A percentile compares a stretch with the other conserved stretches of the same genome.
phyloP scores from a whole-genome alignment of 2,329 filamentous ascomycete species.

The Didymella pomorum region DNA sequence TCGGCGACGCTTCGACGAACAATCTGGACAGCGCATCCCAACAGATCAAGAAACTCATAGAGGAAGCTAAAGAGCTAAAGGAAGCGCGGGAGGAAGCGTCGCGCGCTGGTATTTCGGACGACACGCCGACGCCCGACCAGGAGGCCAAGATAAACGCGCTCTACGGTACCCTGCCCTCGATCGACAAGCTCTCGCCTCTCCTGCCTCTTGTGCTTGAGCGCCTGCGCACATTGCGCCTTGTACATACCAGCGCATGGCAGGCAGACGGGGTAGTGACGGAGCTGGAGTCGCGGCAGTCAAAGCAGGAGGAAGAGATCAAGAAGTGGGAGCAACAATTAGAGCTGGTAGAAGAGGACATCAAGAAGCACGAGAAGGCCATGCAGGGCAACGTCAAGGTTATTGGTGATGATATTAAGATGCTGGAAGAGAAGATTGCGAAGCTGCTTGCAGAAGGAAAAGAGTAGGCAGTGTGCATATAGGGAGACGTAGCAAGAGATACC shows the following conservation, averaged over 20 bases:
- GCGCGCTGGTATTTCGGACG: constrained; percentile 21
- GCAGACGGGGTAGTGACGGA: constrained; percentile 79
- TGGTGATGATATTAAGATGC: constrained; percentile 84
- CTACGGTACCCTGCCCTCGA: constrained; percentile 86
- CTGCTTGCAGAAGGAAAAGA: constrained; percentile 25
- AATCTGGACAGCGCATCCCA: constrained; percentile 76
- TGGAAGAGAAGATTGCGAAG: constrained; percentile 77
- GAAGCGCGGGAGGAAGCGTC: constrained; percentile 54
- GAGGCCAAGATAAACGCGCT: constrained; percentile 88
- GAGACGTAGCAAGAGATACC: constrained; percentile 14
- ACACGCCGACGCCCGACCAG: constrained; percentile 69
- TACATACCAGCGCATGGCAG: constrained; percentile 86
- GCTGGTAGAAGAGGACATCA: constrained; percentile 78
- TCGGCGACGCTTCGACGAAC: constrained; percentile 75
- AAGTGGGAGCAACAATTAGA: constrained; percentile 84
- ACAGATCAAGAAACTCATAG: constrained; percentile 72
- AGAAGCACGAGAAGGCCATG: constrained; percentile 73
- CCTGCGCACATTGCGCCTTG: constrained; percentile 79
- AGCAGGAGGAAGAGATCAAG: constrained; percentile 83
- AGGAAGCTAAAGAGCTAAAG: constrained; percentile 76
- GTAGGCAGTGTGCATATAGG: constrained; percentile 13
- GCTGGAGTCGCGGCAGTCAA: constrained; percentile 79
- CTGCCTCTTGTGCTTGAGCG: constrained; percentile 86
- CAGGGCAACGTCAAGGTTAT: constrained; percentile 84
- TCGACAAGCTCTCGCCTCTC: constrained; percentile 84